Evolutionary conservation across 2,329 filamentous ascomycete genomes (phyloP), one percentile per base, ranked within the genome.

Genomic region (Ascochyta pisi): DNA sequence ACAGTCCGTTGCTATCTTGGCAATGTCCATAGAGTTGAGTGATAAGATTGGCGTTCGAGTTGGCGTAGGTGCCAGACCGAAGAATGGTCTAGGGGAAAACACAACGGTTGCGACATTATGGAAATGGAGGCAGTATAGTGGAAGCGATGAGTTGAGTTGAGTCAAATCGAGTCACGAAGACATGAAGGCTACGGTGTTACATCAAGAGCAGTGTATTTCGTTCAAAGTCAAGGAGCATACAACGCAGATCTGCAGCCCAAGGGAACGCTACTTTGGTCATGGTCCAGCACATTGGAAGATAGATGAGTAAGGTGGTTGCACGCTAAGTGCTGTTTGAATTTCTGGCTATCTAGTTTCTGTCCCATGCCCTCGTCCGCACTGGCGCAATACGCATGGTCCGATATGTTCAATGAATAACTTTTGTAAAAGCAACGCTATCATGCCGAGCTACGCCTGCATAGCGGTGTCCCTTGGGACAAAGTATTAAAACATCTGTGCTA

Each of bases 371-470:
- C 42, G 53, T 55, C 53, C 53, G 53, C 53, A 55, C 53, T 55
- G 53, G 53, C 53, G 53, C 53, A 41, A 55, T 55, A 24, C 31
- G 53, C 53, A 55, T 55, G 40, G 53, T 50, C 29, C 50, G 16
- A 19, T 23, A 40, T 26, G 24, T 42, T 34, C 26, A 40, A 48
- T 56, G 13, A 42, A 29, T n/a, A 50, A 51, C 47, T 57, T 57
- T 53, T 53, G 26, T 34, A 23, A 57, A 49, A 42, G 19, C 34
- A 48, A 53, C 54, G 49, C 49, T 57, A 29, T 45, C 40, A 49
- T 57, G 40, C 48, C 27, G 7, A 52, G 54, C 54, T 57, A 57
- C 54, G 54, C 54, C 54, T 52, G 54, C 54, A 57, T 57, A 57
- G 54, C 54, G 53, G 39, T 57, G 29, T 27, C 24, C 49, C 39